Evolutionary conservation across 768 basidiomycete species (phyloP), one percentile per base, ranked within the genome.

Genomic region (Phaeotremella skinneri): DNA sequence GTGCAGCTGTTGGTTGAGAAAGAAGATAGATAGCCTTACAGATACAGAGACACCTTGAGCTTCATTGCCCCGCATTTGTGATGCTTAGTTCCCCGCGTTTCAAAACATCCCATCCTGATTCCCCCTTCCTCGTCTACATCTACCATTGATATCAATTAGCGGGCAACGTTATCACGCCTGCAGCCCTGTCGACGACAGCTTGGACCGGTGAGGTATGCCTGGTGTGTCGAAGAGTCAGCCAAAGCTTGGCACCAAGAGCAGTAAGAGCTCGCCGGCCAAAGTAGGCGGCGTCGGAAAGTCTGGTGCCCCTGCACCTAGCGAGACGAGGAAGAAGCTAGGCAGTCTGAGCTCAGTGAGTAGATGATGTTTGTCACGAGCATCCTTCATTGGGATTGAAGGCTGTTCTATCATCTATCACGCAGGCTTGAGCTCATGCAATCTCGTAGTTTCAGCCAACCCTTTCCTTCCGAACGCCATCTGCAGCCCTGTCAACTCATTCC

Each of bases 271-370:
- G 16, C 25, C 49, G 20, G 9, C 49, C 9, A 50, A 29, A 16
- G 5, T 16, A 25, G 21, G 21, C 29, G 49, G n/a, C n/a, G n/a
- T n/a, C n/a, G n/a, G 30, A 23, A 32, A 27, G 49, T 9, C 49
- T 16, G 29, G 6, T 16, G 5, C 49, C 9, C 6, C 7, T 21
- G 17, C 7, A 48, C 9, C 45, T 7, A 20, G n/a, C 17, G 25
- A 48, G 9, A 16, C 26, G 4, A 47, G 45, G 39, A 73, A 62
- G 66, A 69, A 68, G 55, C 23, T 73, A 42, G 53, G 61, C 21
- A 66, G 62, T 50, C 53, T 74, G 49, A 71, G 63, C 56, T 74
- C 72, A 53, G 72, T 74, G 31, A 50, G 72, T 59, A 32, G 13
- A 25, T 1, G 17, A 2, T 57, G 3, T 55, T 20, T n/a, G 49